Conservation (phyloP, 2,329 filamentous ascomycete genomes). For the Tolypocladium nubicola region DNA sequence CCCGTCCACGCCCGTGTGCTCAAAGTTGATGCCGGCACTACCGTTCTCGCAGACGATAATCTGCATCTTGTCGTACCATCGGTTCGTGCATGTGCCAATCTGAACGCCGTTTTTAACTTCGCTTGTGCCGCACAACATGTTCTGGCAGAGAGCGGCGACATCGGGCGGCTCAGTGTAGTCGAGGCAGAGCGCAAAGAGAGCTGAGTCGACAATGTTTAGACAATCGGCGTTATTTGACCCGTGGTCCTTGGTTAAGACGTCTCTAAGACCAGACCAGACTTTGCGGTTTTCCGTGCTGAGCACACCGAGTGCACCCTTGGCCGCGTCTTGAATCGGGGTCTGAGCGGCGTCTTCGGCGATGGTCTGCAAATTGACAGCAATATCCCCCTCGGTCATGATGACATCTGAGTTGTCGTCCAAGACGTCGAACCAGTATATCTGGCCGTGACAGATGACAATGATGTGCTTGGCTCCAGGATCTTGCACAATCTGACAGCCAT, state of each 20-base stretch:
- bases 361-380: conserved; percentile 82
- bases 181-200: conserved; percentile 82
- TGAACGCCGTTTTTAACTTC: conserved; percentile 88
- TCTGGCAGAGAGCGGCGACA: conserved; percentile 81
- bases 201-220: conserved; percentile 88
- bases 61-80: conserved; percentile 98
- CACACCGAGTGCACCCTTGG: conserved; percentile 89
- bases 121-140: conserved; percentile 95
- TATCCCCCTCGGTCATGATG: conserved; percentile 94
- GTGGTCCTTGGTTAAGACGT: conserved; percentile 75
- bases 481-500: conserved; percentile 92
- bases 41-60: conserved; percentile 99
- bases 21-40: conserved; percentile 97
- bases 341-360: conserved; percentile 86
- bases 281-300: conserved; percentile 95
- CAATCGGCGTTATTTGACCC: conserved; percentile 94
- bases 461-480: conserved; percentile 89
- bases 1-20: conserved; percentile 95
- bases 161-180: conserved; percentile 83
- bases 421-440: conserved; percentile 99
- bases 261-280: conserved; percentile 84
- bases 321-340: conserved; percentile 84
- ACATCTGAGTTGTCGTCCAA: conserved; percentile 88
- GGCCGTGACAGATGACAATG: conserved; percentile 85
- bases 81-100: conserved; percentile 93